Base-by-base conservation (phyloP, 2,329 filamentous ascomycete species). In the Colletotrichum cordylinicola region DNA sequence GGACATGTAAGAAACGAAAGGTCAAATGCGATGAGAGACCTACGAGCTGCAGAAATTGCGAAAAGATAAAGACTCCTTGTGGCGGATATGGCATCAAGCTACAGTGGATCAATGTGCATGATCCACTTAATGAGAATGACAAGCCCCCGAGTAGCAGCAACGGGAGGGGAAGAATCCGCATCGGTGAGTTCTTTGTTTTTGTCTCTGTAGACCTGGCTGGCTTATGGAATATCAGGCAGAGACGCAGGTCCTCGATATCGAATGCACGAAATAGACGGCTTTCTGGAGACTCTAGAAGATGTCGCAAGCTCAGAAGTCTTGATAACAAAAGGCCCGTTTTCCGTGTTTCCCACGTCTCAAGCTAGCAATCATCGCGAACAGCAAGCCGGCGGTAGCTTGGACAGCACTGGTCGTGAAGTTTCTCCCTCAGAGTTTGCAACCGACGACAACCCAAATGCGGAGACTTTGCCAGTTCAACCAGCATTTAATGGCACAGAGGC, bases 1-100 rank as follows among this genome's bases (percentile, higher is more conserved):
- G 69, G 69, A 72, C 69, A 2, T 72, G 69, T 31, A 72, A 72
- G 48, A 66, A 39, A 29, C 33, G 69, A n/a, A 72, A 72, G 18
- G 69, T 67, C 9, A 72, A 72, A 13, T 72, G 69, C 16, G 69
- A 72, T 6, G 69, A 72, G 18, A 67, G 69, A 4, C 48, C 69
- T 2, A 15, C 33, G 7, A 16, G 62, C 8, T 72, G 70, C 62
- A 27, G n/a, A 15, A 72, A 67, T 27, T 72, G 70, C 18, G 61
- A 67, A n/a, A 72, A 60, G 10, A 60, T 72, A 21, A 72, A 48
- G 24, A 60, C 67, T 15, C 4, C 70, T 16, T 72, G 70, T 16
- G 70, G 48, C 12, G 70, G 70, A 24, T 72, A 72, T 2, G 70
- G 62, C 3, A 60, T 72, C 15, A 58, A 35, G 33, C 70, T 72